These are phyloP conservation scores for Porcisia hertigi DNA, from an alignment of 208 protist genomes.

Conservation along the genomic window DNA sequence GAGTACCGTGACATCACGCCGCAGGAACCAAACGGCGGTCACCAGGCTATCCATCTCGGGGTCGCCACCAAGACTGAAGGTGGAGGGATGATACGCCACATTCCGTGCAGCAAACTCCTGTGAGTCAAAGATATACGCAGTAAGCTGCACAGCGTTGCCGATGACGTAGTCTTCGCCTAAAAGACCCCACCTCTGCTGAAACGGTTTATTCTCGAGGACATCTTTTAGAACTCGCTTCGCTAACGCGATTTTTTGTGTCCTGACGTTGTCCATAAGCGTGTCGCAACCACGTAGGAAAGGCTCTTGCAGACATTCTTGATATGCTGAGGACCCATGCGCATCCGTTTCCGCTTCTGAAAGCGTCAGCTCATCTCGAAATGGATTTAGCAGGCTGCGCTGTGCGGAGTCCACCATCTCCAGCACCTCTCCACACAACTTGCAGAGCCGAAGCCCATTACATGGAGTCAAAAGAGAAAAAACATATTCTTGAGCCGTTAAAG, in stretches of 20 bases:
- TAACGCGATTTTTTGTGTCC: conserved; percentile 15
- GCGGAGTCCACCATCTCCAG: conserved; percentile 36
- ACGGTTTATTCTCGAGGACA: conserved; percentile 10
- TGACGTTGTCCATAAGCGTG: conserved; percentile 30
- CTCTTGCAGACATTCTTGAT: conserved; percentile 22
- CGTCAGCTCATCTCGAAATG: conserved; percentile 24
- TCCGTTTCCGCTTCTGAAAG: conserved; percentile 17
- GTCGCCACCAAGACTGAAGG: conserved; percentile 27
- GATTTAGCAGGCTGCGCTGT: conserved; percentile 10
- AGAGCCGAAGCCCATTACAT: conserved; percentile 18
- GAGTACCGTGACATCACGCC: conserved; percentile 25
- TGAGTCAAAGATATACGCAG: conserved; percentile 28
- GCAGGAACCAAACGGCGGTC: conserved; percentile 36
- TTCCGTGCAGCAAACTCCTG: conserved; percentile 17
- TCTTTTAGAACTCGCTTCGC: conserved; percentile 29
- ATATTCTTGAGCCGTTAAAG: conserved; percentile 26
- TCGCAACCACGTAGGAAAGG: conserved; percentile 34
- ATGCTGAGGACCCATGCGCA: conserved; percentile 5
- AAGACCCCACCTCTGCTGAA: conserved; percentile 26
- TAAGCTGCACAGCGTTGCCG: conserved; percentile 12
- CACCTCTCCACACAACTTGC: conserved; percentile 34
- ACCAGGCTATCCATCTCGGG: conserved; percentile 14
- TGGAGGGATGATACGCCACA: conserved; percentile 16
- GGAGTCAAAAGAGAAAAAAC: conserved; percentile 22
- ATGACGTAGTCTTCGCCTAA: conserved; percentile 25